Base-by-base conservation (phyloP, 345 rosid species). In the Heritiera fomes region DNA sequence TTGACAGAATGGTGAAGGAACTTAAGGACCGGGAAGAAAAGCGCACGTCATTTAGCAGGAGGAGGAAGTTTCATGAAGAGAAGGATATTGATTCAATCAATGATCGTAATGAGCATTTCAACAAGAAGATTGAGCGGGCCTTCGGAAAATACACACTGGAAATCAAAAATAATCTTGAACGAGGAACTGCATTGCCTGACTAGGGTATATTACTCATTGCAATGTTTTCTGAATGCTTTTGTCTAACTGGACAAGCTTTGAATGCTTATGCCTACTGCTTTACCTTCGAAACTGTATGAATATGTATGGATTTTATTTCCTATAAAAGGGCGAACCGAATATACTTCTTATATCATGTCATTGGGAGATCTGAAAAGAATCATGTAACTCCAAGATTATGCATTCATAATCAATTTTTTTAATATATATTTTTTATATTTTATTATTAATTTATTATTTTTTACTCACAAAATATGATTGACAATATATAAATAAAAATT, bases 141-240 rank as follows among this genome's bases (percentile, higher is more conserved):
- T 96, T 96, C 80, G 99, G 99, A 2, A 92, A 90, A 80, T 96
- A 96, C 91, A 96, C 99, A 0, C 78, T 94, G 78, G 98, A 96
- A 90, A 96, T 96, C 43, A 96, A 96, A 82, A 96, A 94, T 91
- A 96, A 96, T 79, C 94, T 96, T 17, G 99, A 96, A 84, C 86
- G 98, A 78, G 99, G 99, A 86, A 96, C 97, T 81, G 99, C 99
- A 15, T 85, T 96, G 86, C 99, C 98, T 0, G 98, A 96, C 89
- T 96, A 90, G 82, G 82, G 78, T 84, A 69, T 77, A 73, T 82
- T 75, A 23, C 59, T 65, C 41, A 59, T 70, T 71, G 66, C 60
- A 53, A 23, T 69, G 18, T 52, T 18, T 76, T 75, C 55, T 77
- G 41, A 76, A 12, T 75, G 14, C 38, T 28, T 17, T 32, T 32